Percentiles rank a stretch among this genome's conserved stretches.
phyloP scores from a whole-genome alignment of 768 basidiomycete species.

The Auricularia sp. region DNA sequence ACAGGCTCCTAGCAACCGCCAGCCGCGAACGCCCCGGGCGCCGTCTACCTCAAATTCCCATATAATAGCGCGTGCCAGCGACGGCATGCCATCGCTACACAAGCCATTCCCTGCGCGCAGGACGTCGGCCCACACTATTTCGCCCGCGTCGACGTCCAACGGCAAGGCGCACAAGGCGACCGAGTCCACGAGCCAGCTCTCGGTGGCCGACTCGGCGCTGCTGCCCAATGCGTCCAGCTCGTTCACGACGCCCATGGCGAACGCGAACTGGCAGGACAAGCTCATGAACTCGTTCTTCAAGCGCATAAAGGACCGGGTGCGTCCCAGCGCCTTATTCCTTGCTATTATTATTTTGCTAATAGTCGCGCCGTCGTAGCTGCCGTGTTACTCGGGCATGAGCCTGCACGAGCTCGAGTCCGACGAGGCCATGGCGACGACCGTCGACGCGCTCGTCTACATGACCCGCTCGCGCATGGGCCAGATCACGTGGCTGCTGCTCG shows the following conservation, averaged over 20 bases:
- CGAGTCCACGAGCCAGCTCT: neutral
- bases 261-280: neutral
- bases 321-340: neutral
- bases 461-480: constrained; percentile 67
- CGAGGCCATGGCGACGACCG: constrained; percentile 57
- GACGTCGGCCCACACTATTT: neutral
- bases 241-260: neutral
- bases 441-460: constrained; percentile 69
- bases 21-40: neutral
- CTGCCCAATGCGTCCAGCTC: neutral
- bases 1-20: too few relatives aligned
- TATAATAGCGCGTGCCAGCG: neutral
- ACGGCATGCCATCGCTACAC: neutral
- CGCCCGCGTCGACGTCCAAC: neutral
- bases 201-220: neutral
- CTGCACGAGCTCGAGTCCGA: constrained; percentile 70
- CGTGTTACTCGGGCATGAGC: constrained; percentile 69
- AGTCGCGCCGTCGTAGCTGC: constrained; percentile 62
- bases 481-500: constrained; percentile 67
- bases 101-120: neutral
- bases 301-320: neutral
- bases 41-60: neutral
- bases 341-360: neutral
- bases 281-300: constrained; percentile 5
- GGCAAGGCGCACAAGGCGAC: neutral